Conservation (phyloP, 257 asterid genomes). For the Solanum lycopersicoides region DNA sequence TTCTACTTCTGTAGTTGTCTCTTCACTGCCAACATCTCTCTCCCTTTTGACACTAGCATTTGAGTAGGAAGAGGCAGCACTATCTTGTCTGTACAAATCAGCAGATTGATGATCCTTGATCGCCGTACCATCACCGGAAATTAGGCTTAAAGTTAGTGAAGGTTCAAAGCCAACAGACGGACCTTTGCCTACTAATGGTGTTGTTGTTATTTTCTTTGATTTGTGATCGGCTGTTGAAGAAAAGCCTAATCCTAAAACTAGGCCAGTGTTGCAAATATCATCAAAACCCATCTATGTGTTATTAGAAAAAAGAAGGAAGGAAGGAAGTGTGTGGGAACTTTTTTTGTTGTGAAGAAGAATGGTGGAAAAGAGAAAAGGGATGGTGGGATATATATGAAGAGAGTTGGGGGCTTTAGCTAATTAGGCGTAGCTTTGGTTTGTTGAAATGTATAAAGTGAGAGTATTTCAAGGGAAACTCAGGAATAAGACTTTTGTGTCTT, state of each 20-base stretch:
- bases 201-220: constrained; percentile 13
- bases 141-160: constrained; percentile 62
- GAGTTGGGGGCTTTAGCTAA: not conserved
- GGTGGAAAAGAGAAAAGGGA: not conserved
- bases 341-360: not conserved
- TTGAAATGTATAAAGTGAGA: not conserved
- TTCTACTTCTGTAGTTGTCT: constrained; percentile 49
- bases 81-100: constrained; percentile 62
- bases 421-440: constrained; percentile 2
- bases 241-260: constrained; percentile 56
- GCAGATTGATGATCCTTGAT: constrained; percentile 14
- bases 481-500: constrained; percentile 29
- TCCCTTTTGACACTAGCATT: constrained; percentile 67
- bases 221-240: constrained; percentile 19
- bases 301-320: not conserved
- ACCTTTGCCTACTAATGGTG: not conserved
- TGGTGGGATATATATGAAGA: not conserved
- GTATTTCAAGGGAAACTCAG: constrained; percentile 10
- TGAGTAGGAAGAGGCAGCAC: constrained; percentile 70
- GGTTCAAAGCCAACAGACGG: constrained; percentile 28
- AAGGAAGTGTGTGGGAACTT: not conserved
- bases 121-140: constrained; percentile 33
- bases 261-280: constrained; percentile 49
- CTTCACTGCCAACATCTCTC: constrained; percentile 41
- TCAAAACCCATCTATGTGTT: constrained; percentile 44